phyloP scores from a whole-genome alignment of 495 filamentous ascomycete species.

The Hapsidospora chrysogenum region DNA sequence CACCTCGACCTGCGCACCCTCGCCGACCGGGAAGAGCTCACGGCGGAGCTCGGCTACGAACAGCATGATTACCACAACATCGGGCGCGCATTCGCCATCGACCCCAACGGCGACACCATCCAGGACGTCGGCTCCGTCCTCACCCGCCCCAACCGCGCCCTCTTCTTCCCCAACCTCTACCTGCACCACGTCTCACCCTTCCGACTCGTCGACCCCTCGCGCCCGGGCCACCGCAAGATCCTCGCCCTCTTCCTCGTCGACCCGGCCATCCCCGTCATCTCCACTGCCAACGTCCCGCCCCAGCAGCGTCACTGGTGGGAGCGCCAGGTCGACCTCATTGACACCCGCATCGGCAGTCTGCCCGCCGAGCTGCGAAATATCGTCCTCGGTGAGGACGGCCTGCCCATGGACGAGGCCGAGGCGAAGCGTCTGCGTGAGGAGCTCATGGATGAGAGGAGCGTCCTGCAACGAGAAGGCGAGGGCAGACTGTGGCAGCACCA shows the following conservation, averaged over 20 bases:
- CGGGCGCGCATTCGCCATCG: conserved; percentile 8
- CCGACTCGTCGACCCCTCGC: conserved; percentile 23
- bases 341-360: not conserved
- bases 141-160: conserved; percentile 15
- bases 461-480: not conserved
- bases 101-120: conserved; percentile 6
- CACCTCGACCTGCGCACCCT: conserved; percentile 32
- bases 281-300: conserved; percentile 39
- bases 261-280: conserved; percentile 17
- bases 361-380: conserved; percentile 7
- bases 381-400: conserved; percentile 2
- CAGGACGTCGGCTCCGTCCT: conserved; percentile 18
- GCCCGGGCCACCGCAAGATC: conserved; percentile 37
- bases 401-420: conserved; percentile 6
- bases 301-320: conserved; percentile 29
- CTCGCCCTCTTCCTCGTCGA: conserved; percentile 43
- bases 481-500: not conserved
- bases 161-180: conserved; percentile 23
- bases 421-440: conserved; percentile 3
- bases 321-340: conserved; percentile 5
- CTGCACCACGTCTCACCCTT: conserved; percentile 38
- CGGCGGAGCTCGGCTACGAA: conserved; percentile 4
- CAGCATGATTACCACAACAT: conserved; percentile 9
- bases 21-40: conserved; percentile 2
- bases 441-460: conserved; percentile 7